These are phyloP conservation scores for Dothiorella sarmentorum DNA, from an alignment of 2,329 filamentous ascomycete genomes.

Conservation along the genomic window DNA sequence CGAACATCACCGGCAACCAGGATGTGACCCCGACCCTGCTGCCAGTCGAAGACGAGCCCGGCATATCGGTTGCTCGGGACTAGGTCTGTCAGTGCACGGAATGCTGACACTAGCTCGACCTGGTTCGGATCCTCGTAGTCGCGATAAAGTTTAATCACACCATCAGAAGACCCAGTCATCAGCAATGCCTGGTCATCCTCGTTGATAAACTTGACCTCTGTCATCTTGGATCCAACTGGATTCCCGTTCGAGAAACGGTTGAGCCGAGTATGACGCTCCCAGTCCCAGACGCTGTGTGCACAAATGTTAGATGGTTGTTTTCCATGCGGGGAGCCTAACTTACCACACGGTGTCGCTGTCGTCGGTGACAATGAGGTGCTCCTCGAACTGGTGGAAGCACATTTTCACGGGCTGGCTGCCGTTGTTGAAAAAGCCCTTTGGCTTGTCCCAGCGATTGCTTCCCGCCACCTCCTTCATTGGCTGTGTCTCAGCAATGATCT, in stretches of 20 bases:
- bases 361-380: slow-evolving; percentile 90
- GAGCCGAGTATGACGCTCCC: slow-evolving; percentile 71
- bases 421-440: slow-evolving; percentile 81
- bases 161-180: slow-evolving; percentile 93
- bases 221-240: slow-evolving; percentile 84
- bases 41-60: slow-evolving; percentile 97
- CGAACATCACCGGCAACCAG: slow-evolving; percentile 96
- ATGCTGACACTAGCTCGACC: slow-evolving; percentile 83
- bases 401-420: slow-evolving; percentile 85
- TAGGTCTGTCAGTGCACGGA: slow-evolving; percentile 88
- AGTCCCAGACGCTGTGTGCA: slow-evolving; percentile 78
- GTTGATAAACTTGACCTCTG: slow-evolving; percentile 95
- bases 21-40: slow-evolving; percentile 91
- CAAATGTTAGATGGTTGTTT: too few relatives aligned
- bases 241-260: slow-evolving; percentile 93
- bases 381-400: slow-evolving; percentile 96
- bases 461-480: slow-evolving; percentile 87
- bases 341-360: slow-evolving; percentile 77
- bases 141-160: slow-evolving; percentile 87
- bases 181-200: slow-evolving; percentile 94
- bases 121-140: slow-evolving; percentile 77
- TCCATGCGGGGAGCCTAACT: slow-evolving; percentile 32
- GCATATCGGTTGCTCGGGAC: slow-evolving; percentile 92
- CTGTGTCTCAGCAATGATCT: slow-evolving; percentile 86
- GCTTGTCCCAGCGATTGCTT: slow-evolving; percentile 80